phyloP scores from a whole-genome alignment of 805 yeast species.

The Candida adriatica region DNA sequence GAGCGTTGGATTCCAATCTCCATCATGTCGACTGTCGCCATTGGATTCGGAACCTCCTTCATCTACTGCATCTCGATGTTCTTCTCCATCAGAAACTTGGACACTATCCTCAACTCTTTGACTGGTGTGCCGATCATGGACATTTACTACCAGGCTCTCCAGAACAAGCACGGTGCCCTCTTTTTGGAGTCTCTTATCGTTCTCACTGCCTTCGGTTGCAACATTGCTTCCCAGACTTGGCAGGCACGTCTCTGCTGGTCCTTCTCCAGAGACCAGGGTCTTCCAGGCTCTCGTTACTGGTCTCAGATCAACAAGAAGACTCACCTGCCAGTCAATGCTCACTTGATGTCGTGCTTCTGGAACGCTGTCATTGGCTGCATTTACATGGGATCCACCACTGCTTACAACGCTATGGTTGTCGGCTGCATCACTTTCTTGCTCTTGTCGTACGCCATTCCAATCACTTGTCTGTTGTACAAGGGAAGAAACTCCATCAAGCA shows the following conservation, averaged over 20 bases:
- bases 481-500: conserved; percentile 47
- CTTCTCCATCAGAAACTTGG: conserved; percentile 48
- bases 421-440: conserved; percentile 55
- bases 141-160: conserved; percentile 52
- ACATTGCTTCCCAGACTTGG: conserved; percentile 60
- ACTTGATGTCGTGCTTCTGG: conserved; percentile 45
- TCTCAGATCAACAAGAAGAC: conserved; percentile 37
- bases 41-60: conserved; percentile 58
- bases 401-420: conserved; percentile 57
- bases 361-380: conserved; percentile 53
- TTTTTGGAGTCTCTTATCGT: conserved; percentile 42
- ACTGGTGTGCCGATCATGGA: conserved; percentile 60
- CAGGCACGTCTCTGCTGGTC: conserved; percentile 65
- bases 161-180: conserved; percentile 47
- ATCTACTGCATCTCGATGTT: conserved; percentile 48
- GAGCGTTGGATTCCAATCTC: conserved; percentile 52
- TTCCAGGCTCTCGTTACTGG: conserved; percentile 48
- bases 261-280: conserved; percentile 58
- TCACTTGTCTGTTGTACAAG: conserved; percentile 36
- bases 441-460: conserved; percentile 52
- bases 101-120: conserved; percentile 37
- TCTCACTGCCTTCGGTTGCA: conserved; percentile 50
- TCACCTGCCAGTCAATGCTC: conserved; percentile 54
- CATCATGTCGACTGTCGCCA: conserved; percentile 54
- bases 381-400: conserved; percentile 59